A percentile compares a stretch with the other conserved stretches of the same genome.
These are phyloP conservation scores for Porogramme epimiltina DNA, from an alignment of 1,284 basidiomycete species.

Conservation along the genomic window DNA sequence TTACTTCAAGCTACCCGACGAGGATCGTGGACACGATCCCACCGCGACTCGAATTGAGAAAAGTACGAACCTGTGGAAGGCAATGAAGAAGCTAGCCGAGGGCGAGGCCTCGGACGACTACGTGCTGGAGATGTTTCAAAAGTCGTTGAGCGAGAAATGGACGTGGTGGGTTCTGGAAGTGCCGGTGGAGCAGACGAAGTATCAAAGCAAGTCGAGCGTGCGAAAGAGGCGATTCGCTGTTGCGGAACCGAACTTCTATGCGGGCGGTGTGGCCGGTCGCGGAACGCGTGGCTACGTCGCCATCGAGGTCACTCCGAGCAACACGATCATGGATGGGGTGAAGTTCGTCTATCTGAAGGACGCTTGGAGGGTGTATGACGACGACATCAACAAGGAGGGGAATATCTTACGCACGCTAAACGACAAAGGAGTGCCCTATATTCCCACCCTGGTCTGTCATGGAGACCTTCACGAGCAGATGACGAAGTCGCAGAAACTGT, in stretches of 20 bases:
- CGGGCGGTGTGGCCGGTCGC: conserved; percentile 1
- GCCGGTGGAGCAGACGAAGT: not conserved
- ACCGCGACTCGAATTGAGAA: conserved; percentile 4
- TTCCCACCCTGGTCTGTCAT: conserved; percentile 13
- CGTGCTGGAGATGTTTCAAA: conserved; percentile 1
- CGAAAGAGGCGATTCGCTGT: conserved; percentile 1
- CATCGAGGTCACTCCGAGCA: not conserved
- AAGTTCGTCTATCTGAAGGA: conserved; percentile 28
- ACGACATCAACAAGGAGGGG: conserved; percentile 22
- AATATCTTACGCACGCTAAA: conserved; percentile 22
- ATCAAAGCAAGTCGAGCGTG: too few relatives aligned
- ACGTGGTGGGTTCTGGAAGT: conserved; percentile 9
- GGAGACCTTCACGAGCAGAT: conserved; percentile 10
- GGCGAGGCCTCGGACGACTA: not conserved
- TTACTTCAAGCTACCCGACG: conserved; percentile 3
- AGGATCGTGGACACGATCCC: conserved; percentile 15
- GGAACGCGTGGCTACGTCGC: conserved; percentile 15
- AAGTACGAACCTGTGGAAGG: not conserved
- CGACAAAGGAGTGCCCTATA: conserved; percentile 12
- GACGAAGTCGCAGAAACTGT: conserved; percentile 1
- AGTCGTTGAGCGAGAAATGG: not conserved
- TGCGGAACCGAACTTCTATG: conserved; percentile 11
- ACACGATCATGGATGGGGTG: not conserved
- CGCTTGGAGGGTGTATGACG: conserved; percentile 23
- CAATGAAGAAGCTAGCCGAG: not conserved